Base-by-base conservation (phyloP, 306 rosid species). In the Trifolium pratense region DNA sequence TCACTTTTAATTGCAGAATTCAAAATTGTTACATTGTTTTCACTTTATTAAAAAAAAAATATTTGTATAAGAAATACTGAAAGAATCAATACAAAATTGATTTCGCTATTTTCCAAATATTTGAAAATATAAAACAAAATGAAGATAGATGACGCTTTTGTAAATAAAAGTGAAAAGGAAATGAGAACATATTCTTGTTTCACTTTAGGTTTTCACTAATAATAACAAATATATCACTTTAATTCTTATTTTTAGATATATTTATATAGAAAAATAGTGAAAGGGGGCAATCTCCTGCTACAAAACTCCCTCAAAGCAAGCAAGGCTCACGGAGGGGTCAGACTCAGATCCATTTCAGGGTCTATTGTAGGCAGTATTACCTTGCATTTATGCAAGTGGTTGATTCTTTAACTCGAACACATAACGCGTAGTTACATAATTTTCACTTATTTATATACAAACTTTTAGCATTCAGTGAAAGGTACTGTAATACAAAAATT, bases 251-350 rank as follows among this genome's bases (percentile, higher is more conserved):
- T 59, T 31, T n/a, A 2, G 20, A 29, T 21, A 29, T 11, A 14
- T 29, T 26, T 59, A 51, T 37, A 37, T 64, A 64, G 31, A 39
- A 64, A 64, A 64, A 64, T 39, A 20, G 69, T 62, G 48, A 36
- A 63, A 59, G n/a, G 9, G 20, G 42, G 20, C 42, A 59, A 37
- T 36, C 25, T 16, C 29, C 6, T 63, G 25, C 26, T 37, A 37
- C 31, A 36, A 37, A 39, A 63, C 68, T 36, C 40, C 66, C 49
- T 63, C 29, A 20, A 36, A 20, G 48, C 48, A 17, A 18, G 16
- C 26, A 63, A 18, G 49, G 48, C 12, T 37, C 26, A 7, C 6
- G 39, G 42, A 59, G 25, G 36, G 65, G 65, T 15, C 13, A 34
- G 9, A 34, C 8, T 34, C 7, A 13, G 49, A 37, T 37, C 16